Base-by-base conservation (phyloP, 768 basidiomycete genomes). In the Amanita thiersii region DNA sequence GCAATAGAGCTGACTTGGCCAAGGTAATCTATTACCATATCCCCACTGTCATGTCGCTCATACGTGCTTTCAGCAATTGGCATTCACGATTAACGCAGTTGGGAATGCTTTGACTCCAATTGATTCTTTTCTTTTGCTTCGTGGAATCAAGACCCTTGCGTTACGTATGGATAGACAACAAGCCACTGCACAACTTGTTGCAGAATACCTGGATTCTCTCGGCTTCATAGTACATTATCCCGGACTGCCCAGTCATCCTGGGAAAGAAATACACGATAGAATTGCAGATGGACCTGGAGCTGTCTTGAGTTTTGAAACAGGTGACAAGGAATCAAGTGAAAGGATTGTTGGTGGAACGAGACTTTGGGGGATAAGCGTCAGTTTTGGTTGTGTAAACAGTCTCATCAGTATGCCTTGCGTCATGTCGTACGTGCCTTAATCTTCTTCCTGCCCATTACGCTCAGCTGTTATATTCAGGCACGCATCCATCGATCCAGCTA, bases 381-480 rank as follows among this genome's bases (percentile, higher is more conserved):
- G 89, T 57, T 99, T 99, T 55, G 96, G 96, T 23, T 92, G 88
- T 50, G 93, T 99, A 47, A 99, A 99, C 67, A 91, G 88, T 55
- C 60, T 99, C 59, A 98, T 98, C 64, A 91, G 87, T 49, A 97
- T 99, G 94, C 96, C 96, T 26, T 98, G 96, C 59, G 80, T 90
- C 52, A 98, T 99, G 96, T 96, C 92, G 94, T 98, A 62, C 66
- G 93, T 86, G 4, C 25, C 25, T 41, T 20, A 9, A 37, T 49
- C 41, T 46, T 39, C 39, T 6, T 29, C 18, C 52, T 40, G n/a
- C 39, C 44, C 45, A 19, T 45, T 24, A 47, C 47, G 40, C 32
- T 49, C 42, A 38, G 44, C 37, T 48, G 20, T 52, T 46, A 10
- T 39, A 40, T 42, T 10, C 50, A 94, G 94, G 12, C 96, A 99